A percentile compares a stretch with the other conserved stretches of the same genome.
These are phyloP conservation scores for Purpureocillium lavendulum DNA, from an alignment of 2,329 filamentous ascomycete species.

Conservation along the genomic window DNA sequence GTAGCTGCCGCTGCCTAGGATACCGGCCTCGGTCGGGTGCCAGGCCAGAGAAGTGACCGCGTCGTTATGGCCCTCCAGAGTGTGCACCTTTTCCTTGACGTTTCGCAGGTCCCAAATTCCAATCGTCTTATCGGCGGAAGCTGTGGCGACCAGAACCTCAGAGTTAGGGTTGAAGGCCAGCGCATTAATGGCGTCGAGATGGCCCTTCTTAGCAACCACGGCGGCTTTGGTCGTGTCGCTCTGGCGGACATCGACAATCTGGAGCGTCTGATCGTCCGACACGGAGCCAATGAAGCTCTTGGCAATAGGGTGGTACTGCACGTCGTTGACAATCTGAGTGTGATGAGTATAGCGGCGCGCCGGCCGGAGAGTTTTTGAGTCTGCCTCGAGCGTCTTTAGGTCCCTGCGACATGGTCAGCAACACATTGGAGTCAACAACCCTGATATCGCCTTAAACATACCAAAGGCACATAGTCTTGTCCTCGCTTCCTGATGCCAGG, in stretches of 20 bases:
- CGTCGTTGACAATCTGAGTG: constrained; percentile 87
- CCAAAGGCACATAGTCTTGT: constrained; percentile 88
- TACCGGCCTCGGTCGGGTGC: constrained; percentile 85
- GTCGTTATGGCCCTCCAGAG: constrained; percentile 79
- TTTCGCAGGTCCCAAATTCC: constrained; percentile 94
- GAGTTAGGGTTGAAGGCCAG: constrained; percentile 86
- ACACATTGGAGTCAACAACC: too few species aligned
- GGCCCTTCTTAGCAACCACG: constrained; percentile 62
- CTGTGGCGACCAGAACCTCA: constrained; percentile 87
- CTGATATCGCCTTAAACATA: constrained; percentile 29
- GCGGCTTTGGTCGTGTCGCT: constrained; percentile 57
- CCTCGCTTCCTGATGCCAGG: constrained; percentile 84
- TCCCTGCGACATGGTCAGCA: constrained; percentile 48
- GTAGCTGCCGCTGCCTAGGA: constrained; percentile 86
- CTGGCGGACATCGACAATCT: constrained; percentile 81
- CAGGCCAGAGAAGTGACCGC: constrained; percentile 87
- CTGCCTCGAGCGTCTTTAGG: constrained; percentile 64
- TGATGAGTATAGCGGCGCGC: constrained; percentile 78
- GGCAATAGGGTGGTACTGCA: constrained; percentile 87
- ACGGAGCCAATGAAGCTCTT: constrained; percentile 83
- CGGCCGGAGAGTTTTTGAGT: constrained; percentile 62
- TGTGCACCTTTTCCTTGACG: constrained; percentile 81
- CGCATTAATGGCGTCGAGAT: constrained; percentile 91
- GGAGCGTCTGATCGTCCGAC: constrained; percentile 88
- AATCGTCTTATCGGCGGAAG: constrained; percentile 90